Percentiles rank a stretch among this genome's conserved stretches.
Conservation (phyloP, 2,329 filamentous ascomycete genomes). For the Colletotrichum sp. region DNA sequence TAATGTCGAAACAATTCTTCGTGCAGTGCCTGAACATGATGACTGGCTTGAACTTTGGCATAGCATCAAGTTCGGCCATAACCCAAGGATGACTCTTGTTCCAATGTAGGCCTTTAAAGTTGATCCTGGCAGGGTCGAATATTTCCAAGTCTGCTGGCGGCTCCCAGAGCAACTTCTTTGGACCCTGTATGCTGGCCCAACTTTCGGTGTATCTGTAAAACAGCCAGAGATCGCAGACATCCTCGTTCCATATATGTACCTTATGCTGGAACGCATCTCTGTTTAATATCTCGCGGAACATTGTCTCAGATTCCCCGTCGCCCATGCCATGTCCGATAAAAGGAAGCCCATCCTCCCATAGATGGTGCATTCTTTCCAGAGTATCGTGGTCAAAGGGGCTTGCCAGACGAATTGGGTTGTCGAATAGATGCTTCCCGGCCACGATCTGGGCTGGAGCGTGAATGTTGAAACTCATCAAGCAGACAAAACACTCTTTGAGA, state of each 20-base stretch:
- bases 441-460: rapidly evolving
- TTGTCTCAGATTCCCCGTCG: rapidly evolving
- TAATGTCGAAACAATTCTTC: not conserved
- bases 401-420: rapidly evolving
- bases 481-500: not conserved
- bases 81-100: not conserved
- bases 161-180: not conserved
- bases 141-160: not conserved
- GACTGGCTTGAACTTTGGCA: not conserved
- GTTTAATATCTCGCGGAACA: not conserved
- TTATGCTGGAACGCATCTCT: rapidly evolving
- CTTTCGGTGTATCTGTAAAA: not conserved
- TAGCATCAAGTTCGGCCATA: not conserved
- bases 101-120: not conserved
- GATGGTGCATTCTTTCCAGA: rapidly evolving
- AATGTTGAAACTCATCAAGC: not conserved
- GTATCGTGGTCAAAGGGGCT: rapidly evolving
- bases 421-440: rapidly evolving
- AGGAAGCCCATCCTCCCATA: not conserved
- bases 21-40: not conserved
- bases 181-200: rapidly evolving
- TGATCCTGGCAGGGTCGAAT: not conserved
- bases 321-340: rapidly evolving
- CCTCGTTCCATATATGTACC: rapidly evolving
- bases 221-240: not conserved